Conservation (phyloP, 208 protist genomes). For the Trypanosoma theileri region DNA sequence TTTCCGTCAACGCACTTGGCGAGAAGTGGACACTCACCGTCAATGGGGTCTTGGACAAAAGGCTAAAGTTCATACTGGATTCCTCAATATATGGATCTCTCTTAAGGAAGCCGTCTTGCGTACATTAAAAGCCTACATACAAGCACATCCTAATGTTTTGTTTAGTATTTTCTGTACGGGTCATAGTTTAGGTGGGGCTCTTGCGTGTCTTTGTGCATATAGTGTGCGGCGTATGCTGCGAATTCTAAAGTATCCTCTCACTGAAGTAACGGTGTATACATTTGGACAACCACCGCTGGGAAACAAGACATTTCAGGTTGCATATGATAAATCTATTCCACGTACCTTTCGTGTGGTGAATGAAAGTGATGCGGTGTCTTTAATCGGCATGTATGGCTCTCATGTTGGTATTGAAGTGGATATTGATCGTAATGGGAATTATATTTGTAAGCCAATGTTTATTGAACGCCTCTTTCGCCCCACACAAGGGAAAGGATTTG, state of each 20-base stretch:
- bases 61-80: conserved; percentile 75
- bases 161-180: conserved; percentile 67
- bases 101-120: conserved; percentile 63
- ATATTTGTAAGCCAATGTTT: conserved; percentile 75
- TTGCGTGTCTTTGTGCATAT: conserved; percentile 83
- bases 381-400: conserved; percentile 50
- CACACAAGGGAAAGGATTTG: conserved; percentile 42
- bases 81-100: conserved; percentile 76
- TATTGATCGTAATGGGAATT: conserved; percentile 78
- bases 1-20: conserved; percentile 56
- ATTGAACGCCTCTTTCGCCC: conserved; percentile 77
- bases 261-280: conserved; percentile 76
- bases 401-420: conserved; percentile 82
- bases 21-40: conserved; percentile 53
- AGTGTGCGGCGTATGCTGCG: conserved; percentile 59
- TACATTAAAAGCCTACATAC: conserved; percentile 50
- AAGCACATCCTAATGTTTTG: conserved; percentile 15
- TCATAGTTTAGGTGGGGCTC: conserved; percentile 77
- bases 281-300: conserved; percentile 82
- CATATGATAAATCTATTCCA: conserved; percentile 75
- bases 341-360: conserved; percentile 86
- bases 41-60: conserved; percentile 27
- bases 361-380: conserved; percentile 78
- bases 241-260: conserved; percentile 48
- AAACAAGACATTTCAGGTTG: conserved; percentile 61